phyloP scores from a whole-genome alignment of 306 rosid species.

The Lathyrus tuberosus region DNA sequence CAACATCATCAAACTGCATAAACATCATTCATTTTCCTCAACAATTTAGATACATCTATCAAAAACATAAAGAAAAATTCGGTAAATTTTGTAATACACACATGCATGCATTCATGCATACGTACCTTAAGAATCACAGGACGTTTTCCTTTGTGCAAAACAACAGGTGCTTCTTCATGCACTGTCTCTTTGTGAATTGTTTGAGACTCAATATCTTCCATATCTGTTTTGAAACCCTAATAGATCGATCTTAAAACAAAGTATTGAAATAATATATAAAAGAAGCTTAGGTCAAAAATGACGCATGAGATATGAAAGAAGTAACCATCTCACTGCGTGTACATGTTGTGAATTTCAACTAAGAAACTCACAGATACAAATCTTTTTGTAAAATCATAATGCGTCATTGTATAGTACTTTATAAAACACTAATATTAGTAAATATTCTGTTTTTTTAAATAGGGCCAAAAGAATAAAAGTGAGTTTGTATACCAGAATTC shows the following conservation, averaged over 20 bases:
- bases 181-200: background rate
- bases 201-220: constrained; percentile 60
- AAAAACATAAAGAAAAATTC: background rate
- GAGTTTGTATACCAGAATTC: background rate
- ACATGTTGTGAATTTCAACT: constrained; percentile 14
- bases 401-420: background rate
- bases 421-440: constrained; percentile 21
- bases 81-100: background rate
- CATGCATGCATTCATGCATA: background rate
- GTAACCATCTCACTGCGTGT: constrained; percentile 1
- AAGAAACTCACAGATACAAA: background rate
- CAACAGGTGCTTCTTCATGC: constrained; percentile 20
- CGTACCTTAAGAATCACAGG: constrained; percentile 60
- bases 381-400: constrained; percentile 8
- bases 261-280: background rate
- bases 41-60: background rate
- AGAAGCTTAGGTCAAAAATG: background rate
- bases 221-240: constrained; percentile 32
- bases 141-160: constrained; percentile 41
- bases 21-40: background rate
- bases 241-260: constrained; percentile 27
- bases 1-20: constrained; percentile 64
- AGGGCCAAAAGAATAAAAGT: constrained; percentile 12
- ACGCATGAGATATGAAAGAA: background rate
- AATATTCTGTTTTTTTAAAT: background rate